These are phyloP conservation scores for Aspergillus oerlinghausenensis DNA, from an alignment of 2,329 filamentous ascomycete genomes.

Conservation along the genomic window DNA sequence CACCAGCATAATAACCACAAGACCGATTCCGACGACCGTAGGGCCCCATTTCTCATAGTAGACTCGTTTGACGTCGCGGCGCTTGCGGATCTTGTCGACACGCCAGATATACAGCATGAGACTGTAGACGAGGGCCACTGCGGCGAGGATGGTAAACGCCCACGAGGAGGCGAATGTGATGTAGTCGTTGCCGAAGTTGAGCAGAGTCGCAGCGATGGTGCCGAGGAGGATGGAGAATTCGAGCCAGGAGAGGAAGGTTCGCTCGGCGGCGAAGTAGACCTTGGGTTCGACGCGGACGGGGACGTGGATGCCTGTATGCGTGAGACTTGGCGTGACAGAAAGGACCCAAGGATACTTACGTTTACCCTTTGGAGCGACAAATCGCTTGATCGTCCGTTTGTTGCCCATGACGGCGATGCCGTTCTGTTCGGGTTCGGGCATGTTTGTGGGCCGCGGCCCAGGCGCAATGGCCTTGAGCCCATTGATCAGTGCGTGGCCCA, in stretches of 20 bases:
- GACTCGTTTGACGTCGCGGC: constrained; percentile 66
- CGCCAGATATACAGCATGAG: constrained; percentile 83
- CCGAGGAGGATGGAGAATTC: constrained; percentile 95
- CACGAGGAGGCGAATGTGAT: constrained; percentile 66
- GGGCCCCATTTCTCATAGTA: constrained; percentile 92
- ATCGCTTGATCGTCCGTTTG: constrained; percentile 49
- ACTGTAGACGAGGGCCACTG: constrained; percentile 74
- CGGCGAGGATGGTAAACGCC: constrained; percentile 76
- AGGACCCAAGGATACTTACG: constrained; percentile 29
- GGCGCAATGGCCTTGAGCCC: constrained; percentile 45
- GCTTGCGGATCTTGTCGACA: constrained; percentile 74
- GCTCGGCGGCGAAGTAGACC: constrained; percentile 93
- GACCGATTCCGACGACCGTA: constrained; percentile 65
- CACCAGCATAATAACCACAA: constrained; percentile 69
- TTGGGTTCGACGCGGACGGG: constrained; percentile 95
- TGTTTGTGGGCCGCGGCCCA: constrained; percentile 50
- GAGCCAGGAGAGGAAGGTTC: constrained; percentile 95
- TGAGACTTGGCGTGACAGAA: constrained; percentile 6
- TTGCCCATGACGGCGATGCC: constrained; percentile 40
- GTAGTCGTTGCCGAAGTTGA: constrained; percentile 67
- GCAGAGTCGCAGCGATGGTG: constrained; percentile 74
- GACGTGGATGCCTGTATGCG: constrained; percentile 74
- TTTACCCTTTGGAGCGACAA: constrained; percentile 55
- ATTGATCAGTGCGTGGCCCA: constrained; percentile 42
- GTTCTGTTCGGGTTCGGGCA: constrained; percentile 34